Evolutionary conservation across 1,284 basidiomycete species (phyloP), one percentile per base, ranked within the genome.

Genomic region (Microbotryum silenes-acaulis): DNA sequence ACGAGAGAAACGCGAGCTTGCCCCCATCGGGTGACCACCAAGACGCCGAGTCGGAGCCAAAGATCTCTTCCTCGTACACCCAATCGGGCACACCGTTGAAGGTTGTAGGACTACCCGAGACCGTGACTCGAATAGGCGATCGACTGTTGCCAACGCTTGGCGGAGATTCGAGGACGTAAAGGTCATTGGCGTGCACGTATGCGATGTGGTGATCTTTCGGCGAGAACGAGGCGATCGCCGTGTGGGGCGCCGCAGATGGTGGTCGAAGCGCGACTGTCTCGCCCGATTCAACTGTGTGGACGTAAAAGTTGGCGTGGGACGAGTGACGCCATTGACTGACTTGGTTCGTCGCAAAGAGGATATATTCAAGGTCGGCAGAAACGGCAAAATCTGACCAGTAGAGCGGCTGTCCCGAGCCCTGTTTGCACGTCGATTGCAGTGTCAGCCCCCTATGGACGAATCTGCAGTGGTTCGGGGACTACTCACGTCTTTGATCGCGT

Each of bases 11-110:
- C 0, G 91, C 89, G 45, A 97, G 70, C 66, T 86, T 87, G 12
- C 81, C 77, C 0, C 87, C 86, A 68, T 88, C 83, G 0, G 92
- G 92, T 31, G 87, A 87, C 86, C 90, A 97, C 91, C 91, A 97
- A 8, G 94, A 78, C 0, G 91, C 86, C 56, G 76, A 85, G 70
- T 91, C 84, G 44, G 77, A 73, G 6, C 80, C 77, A 68, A 91
- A 88, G 27, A 97, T 83, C 74, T 97, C 92, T 75, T 97, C 92
- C 75, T 97, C 92, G 75, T 96, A 96, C 7, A 94, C 91, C 76
- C 94, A 97, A 75, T 96, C 91, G 0, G 91, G 89, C 0, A 97
- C 87, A 7, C 92, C 94, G 72, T 97, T 87, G 80, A 97, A 97
- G 33, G 92, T 79, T 0, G 88, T 87, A 0, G 82, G 79, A 51